Base-by-base conservation (phyloP, 202 grass and related monocot genomes). In the Digitaria exilis region DNA sequence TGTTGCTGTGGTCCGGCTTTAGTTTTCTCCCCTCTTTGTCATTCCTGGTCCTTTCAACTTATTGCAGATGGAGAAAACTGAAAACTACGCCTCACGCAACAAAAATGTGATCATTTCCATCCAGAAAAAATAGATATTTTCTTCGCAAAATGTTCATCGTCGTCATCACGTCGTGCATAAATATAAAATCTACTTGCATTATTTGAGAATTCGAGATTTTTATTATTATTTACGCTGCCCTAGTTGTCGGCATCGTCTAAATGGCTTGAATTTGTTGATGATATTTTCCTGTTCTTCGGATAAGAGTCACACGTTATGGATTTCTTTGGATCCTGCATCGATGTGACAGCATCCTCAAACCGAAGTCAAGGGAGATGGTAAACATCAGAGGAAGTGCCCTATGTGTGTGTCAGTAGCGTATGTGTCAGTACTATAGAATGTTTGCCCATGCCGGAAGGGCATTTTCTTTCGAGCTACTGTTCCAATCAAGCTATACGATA, bases 381-480 rank as follows among this genome's bases (percentile, higher is more conserved):
- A 84, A 69, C 87, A 84, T 84, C 31, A 80, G 25, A 9, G 7
- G 15, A 37, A 21, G 30, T 41, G 35, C 25, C 52, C 43, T 73
- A 48, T 67, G 18, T 76, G 85, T 76, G 17, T 19, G 42, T 29
- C 44, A 50, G 15, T 42, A 58, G 6, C 69, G 45, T 37, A 9
- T 41, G 32, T 34, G 58, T 65, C 51, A 49, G 52, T 22, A n/a
- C 50, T 35, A 24, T 42, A 6, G 83, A 73, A 82, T 73, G 67
- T 78, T 70, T 75, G 88, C 67, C 84, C 73, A 61, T 78, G 74
- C 41, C 30, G 25, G 29, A 22, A 78, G 72, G 73, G 60, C 78
- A 10, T 51, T 73, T 71, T 59, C 78, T 60, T 73, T 60, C 65
- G 9, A 19, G 48, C 39, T 56, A 65, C 71, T 70, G 81, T 58